Percentiles rank a stretch among this genome's conserved stretches.
These are phyloP conservation scores for Saturnispora sanitii DNA, from an alignment of 805 yeast species.

Conservation along the genomic window DNA sequence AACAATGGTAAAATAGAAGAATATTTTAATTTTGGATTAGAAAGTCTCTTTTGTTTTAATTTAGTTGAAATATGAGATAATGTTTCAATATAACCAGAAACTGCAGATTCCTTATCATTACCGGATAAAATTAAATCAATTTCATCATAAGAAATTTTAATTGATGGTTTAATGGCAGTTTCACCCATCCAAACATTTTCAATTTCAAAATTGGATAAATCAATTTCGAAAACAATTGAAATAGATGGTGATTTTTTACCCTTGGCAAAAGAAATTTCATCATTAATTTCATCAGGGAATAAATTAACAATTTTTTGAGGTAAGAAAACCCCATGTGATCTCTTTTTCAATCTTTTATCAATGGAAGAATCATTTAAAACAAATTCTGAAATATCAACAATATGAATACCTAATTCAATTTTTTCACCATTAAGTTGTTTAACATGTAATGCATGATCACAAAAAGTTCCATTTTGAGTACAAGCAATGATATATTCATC, in stretches of 20 bases:
- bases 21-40: slow-evolving; percentile 37
- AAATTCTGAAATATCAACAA: slow-evolving; percentile 67
- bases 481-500: slow-evolving; percentile 58
- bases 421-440: slow-evolving; percentile 47
- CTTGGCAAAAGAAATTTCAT: slow-evolving; percentile 50
- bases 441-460: slow-evolving; percentile 80
- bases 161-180: slow-evolving; percentile 56
- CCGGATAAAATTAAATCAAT: slow-evolving; percentile 42
- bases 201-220: slow-evolving; percentile 59
- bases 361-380: slow-evolving; percentile 63
- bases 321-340: slow-evolving; percentile 81
- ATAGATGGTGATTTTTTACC: slow-evolving; percentile 55
- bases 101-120: slow-evolving; percentile 40
- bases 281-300: slow-evolving; percentile 57
- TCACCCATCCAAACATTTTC: slow-evolving; percentile 72
- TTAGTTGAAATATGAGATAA: slow-evolving; percentile 56
- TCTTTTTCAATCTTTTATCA: slow-evolving; percentile 83
- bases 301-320: slow-evolving; percentile 66
- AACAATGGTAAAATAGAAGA: slow-evolving; percentile 52
- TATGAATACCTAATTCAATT: slow-evolving; percentile 79
- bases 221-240: slow-evolving; percentile 73
- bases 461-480: slow-evolving; percentile 44
- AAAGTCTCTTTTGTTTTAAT: slow-evolving; percentile 58
- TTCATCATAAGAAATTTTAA: slow-evolving; percentile 41
- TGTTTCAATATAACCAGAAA: slow-evolving; percentile 51